A percentile compares a stretch with the other conserved stretches of the same genome.
Evolutionary conservation across 768 basidiomycete genomes (phyloP).

Genomic region (Leccinellum rugosiceps): DNA sequence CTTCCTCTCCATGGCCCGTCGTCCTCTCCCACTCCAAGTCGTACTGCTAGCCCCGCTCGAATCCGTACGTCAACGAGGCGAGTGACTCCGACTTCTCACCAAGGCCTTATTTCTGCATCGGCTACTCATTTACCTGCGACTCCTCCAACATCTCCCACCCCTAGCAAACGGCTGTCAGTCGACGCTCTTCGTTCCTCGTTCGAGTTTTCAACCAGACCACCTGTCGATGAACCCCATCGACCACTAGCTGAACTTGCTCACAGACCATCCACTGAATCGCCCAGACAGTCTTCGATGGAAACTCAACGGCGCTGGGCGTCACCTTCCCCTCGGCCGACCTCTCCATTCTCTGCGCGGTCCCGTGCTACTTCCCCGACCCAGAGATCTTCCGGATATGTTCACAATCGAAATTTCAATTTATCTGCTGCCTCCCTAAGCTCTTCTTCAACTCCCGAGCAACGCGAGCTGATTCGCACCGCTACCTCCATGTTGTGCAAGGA

Average conservation of each 20-base stretch:
- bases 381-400: constrained; percentile 39
- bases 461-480: constrained; percentile 67
- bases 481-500: constrained; percentile 64
- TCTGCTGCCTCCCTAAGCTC: constrained; percentile 55
- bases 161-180: constrained; percentile 28
- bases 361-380: constrained; percentile 48
- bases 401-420: constrained; percentile 55
- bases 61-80: constrained; percentile 41
- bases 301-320: constrained; percentile 24
- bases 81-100: constrained; percentile 38
- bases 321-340: constrained; percentile 38
- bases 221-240: constrained; percentile 33
- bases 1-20: constrained; percentile 39
- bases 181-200: constrained; percentile 17
- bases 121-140: constrained; percentile 48
- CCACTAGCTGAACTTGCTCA: constrained; percentile 37
- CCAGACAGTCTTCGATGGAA: constrained; percentile 21
- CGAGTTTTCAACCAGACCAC: too few relatives aligned
- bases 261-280: constrained; percentile 29
- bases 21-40: constrained; percentile 37
- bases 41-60: constrained; percentile 41
- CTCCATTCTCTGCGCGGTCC: constrained; percentile 44
- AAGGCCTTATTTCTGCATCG: constrained; percentile 47
- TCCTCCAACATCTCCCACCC: constrained; percentile 28
- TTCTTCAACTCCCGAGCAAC: constrained; percentile 52